These are phyloP conservation scores for Metschnikowia lunata DNA, from an alignment of 805 yeast genomes.

Conservation along the genomic window DNA sequence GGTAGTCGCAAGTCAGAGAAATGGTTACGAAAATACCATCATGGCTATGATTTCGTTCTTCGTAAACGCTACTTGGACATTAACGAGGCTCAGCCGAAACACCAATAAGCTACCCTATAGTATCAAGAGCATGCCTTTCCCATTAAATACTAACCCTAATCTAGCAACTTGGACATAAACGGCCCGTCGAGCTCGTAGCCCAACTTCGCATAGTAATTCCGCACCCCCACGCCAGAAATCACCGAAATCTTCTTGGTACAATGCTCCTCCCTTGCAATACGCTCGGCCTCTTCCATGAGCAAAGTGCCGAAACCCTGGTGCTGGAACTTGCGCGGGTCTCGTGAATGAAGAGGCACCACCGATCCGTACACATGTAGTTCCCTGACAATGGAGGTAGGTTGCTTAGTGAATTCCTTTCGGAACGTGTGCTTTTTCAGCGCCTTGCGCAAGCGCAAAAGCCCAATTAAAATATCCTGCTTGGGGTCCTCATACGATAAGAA, in stretches of 20 bases:
- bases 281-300: conserved; percentile 96
- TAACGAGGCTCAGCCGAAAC: too few relatives aligned
- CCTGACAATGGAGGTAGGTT: conserved; percentile 91
- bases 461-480: conserved; percentile 90
- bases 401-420: conserved; percentile 78
- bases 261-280: conserved; percentile 93
- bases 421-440: conserved; percentile 87
- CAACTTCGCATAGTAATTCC: conserved; percentile 88
- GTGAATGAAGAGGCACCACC: conserved; percentile 91
- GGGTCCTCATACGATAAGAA: conserved; percentile 96
- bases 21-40: too few relatives aligned
- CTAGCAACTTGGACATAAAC: conserved; percentile 71
- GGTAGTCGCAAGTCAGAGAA: too few relatives aligned
- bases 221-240: conserved; percentile 95
- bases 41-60: too few relatives aligned
- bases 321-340: conserved; percentile 97
- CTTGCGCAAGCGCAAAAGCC: conserved; percentile 79
- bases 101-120: too few relatives aligned
- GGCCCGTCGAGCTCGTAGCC: conserved; percentile 96
- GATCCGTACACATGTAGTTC: conserved; percentile 97
- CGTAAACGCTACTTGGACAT: too few relatives aligned
- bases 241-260: conserved; percentile 89
- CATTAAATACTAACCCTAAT: not conserved
- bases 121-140: too few relatives aligned
- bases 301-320: conserved; percentile 98